Conservation (phyloP, 1,284 basidiomycete species). For the Irpex sp. region DNA sequence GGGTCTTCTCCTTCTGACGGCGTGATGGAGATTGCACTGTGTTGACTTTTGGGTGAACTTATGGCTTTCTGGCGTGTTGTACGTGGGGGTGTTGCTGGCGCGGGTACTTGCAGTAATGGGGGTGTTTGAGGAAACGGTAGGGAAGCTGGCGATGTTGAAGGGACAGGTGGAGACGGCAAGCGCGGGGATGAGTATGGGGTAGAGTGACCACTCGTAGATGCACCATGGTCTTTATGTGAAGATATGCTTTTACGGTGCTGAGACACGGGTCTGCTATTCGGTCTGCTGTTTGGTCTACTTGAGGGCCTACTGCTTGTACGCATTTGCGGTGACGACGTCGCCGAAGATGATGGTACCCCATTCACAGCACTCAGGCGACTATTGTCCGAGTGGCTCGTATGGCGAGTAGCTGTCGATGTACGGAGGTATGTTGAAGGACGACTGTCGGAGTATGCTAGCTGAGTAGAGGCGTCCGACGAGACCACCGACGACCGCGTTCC, state of each 20-base stretch:
- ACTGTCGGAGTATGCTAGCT: constrained; percentile 25
- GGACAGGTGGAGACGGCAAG: constrained; percentile 12
- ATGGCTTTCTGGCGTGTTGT: constrained; percentile 31
- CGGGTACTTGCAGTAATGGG: not conserved
- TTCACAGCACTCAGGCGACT: constrained; percentile 10
- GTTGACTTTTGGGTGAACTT: constrained; percentile 42
- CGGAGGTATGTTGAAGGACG: constrained; percentile 20
- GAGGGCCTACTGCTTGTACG: not conserved
- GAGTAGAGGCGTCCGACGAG: constrained; percentile 22
- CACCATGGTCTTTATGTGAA: constrained; percentile 4
- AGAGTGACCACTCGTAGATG: constrained; percentile 8
- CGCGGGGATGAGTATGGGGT: constrained; percentile 18
- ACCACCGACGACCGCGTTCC: constrained; percentile 20
- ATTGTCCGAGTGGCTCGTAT: constrained; percentile 14
- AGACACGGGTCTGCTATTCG: constrained; percentile 9
- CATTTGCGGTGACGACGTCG: not conserved
- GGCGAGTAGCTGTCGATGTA: constrained; percentile 14
- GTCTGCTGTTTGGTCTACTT: not conserved
- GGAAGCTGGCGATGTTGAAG: constrained; percentile 7
- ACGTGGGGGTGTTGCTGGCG: constrained; percentile 22
- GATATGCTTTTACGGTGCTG: constrained; percentile 8
- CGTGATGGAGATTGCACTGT: constrained; percentile 53
- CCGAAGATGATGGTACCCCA: constrained; percentile 5
- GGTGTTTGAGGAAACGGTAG: constrained; percentile 4
- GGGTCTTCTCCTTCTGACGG: constrained; percentile 76